Percentiles rank a stretch among this genome's conserved stretches.
phyloP scores from a whole-genome alignment of 176 grass and related monocot genomes.

The Hordeum vulgare region DNA sequence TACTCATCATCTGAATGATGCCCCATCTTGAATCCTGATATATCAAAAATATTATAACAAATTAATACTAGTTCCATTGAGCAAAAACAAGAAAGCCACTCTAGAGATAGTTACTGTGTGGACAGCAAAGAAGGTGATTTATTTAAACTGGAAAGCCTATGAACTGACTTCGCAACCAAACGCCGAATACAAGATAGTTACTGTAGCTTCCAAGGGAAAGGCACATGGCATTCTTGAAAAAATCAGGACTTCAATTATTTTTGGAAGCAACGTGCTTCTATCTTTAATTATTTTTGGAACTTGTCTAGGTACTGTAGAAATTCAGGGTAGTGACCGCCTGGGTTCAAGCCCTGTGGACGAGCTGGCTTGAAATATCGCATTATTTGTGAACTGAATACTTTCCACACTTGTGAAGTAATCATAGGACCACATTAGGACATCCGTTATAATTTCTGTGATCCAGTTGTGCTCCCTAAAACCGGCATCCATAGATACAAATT shows the following conservation, averaged over 20 bases:
- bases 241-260: neutral
- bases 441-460: neutral
- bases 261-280: neutral
- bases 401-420: neutral
- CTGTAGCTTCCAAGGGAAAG: neutral
- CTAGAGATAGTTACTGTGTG: neutral
- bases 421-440: neutral
- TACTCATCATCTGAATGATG: slow-evolving; percentile 57
- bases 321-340: neutral
- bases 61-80: neutral
- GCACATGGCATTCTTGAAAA: neutral
- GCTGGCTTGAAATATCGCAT: neutral
- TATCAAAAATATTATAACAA: neutral
- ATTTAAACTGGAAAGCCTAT: neutral
- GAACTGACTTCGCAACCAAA: neutral
- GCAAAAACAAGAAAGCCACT: neutral
- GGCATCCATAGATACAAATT: neutral
- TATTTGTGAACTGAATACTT: neutral
- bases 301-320: neutral
- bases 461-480: neutral
- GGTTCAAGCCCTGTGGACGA: neutral
- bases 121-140: neutral
- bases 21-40: slow-evolving; percentile 44
- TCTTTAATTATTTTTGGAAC: neutral
- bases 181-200: neutral